A percentile compares a stretch with the other conserved stretches of the same genome.
Evolutionary conservation across 2,329 filamentous ascomycete species (phyloP).

Genomic region (Tolypocladium inflatum): DNA sequence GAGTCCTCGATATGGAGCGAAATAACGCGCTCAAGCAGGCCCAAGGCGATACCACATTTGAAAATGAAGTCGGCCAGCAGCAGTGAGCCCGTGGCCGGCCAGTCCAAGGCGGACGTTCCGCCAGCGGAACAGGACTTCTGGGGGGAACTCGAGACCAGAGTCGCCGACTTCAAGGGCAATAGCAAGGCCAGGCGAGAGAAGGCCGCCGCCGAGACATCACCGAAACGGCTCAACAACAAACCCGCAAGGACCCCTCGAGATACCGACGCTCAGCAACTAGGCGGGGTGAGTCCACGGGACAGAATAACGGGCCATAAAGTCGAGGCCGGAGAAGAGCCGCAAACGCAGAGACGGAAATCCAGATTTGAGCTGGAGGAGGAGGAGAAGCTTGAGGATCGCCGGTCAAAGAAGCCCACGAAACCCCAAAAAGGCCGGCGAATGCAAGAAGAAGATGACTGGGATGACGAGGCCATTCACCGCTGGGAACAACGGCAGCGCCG

Average conservation of each 20-base stretch:
- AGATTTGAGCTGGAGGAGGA: constrained; percentile 20
- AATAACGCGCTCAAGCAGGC: constrained; percentile 5
- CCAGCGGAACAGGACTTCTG: constrained; percentile 12
- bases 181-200: background rate
- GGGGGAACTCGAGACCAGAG: constrained; percentile 13
- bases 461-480: constrained; percentile 25
- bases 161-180: constrained; percentile 6
- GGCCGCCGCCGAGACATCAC: background rate
- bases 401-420: constrained; percentile 16
- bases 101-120: background rate
- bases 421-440: constrained; percentile 10
- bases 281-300: background rate
- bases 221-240: too few relatives aligned
- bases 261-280: background rate
- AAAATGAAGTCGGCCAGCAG: background rate
- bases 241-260: background rate
- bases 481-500: constrained; percentile 29
- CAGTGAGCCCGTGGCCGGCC: background rate
- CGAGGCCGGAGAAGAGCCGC: background rate
- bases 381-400: constrained; percentile 5
- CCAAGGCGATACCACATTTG: background rate
- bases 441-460: constrained; percentile 23
- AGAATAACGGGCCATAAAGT: background rate
- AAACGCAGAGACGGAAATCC: constrained; percentile 16
- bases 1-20: constrained; percentile 8